Conservation (phyloP, 1,139 yeast species). For the Torulaspora pretoriensis region DNA sequence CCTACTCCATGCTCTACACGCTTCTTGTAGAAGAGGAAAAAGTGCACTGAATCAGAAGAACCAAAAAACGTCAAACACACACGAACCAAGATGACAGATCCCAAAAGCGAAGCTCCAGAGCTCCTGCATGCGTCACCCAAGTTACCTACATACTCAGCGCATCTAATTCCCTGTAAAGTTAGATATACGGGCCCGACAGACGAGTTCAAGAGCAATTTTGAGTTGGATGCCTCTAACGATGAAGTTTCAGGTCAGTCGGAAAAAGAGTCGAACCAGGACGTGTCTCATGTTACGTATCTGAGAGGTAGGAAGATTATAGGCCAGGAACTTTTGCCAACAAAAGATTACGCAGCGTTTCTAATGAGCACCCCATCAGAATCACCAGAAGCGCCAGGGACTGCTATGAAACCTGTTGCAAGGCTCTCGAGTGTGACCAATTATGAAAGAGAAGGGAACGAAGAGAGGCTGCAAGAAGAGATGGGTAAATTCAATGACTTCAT, state of each 20-base stretch:
- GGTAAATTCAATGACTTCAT: slow-evolving; percentile 21
- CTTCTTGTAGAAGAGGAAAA: neutral
- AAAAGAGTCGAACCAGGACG: neutral
- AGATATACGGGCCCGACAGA: slow-evolving; percentile 21
- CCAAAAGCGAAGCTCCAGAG: neutral
- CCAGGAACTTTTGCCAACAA: slow-evolving; percentile 12
- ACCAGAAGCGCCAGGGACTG: neutral
- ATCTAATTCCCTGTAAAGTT: slow-evolving; percentile 27
- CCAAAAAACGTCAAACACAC: neutral
- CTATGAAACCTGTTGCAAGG: slow-evolving; percentile 2
- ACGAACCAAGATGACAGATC: neutral
- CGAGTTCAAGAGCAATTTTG: slow-evolving; percentile 20
- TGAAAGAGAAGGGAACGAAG: slow-evolving; percentile 29
- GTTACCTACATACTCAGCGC: slow-evolving; percentile 12
- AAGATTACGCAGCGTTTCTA: slow-evolving; percentile 12
- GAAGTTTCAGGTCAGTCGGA: slow-evolving; percentile 1
- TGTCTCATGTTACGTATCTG: slow-evolving; percentile 18
- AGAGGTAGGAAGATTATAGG: slow-evolving; percentile 31
- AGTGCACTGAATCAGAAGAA: neutral
- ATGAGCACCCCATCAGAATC: slow-evolving; percentile 7
- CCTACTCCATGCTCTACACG: neutral
- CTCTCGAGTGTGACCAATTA: slow-evolving; percentile 15
- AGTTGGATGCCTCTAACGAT: slow-evolving; percentile 11
- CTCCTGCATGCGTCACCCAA: neutral
- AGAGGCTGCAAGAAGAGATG: slow-evolving; percentile 20